Percentiles rank a stretch among this genome's conserved stretches.
Evolutionary conservation across 164 flowering plant species (phyloP).

Genomic region (Cinnamomum micranthum): DNA sequence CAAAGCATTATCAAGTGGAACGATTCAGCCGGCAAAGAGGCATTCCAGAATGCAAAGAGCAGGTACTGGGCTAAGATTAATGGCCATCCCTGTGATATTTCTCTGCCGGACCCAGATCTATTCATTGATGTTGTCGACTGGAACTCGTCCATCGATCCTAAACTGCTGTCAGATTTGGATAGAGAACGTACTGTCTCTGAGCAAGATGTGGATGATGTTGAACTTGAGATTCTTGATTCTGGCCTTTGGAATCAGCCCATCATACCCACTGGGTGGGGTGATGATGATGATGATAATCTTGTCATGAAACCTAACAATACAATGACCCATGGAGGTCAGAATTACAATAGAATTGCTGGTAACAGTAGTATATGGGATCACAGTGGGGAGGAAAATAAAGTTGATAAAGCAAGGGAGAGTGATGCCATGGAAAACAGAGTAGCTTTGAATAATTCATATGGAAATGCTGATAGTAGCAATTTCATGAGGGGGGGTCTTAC

Average conservation of each 20-base stretch:
- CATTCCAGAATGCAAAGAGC: conserved; percentile 55
- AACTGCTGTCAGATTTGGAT: conserved; percentile 43
- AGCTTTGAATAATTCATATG: conserved; percentile 18
- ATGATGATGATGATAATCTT: not conserved
- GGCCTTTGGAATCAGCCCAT: conserved; percentile 12
- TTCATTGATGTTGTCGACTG: conserved; percentile 63
- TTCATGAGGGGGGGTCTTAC: no score
- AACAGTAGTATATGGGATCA: not conserved
- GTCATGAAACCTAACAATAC: not conserved
- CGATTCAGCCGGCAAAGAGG: conserved; percentile 72
- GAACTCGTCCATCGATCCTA: conserved; percentile 40
- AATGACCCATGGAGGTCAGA: not conserved
- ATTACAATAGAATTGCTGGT: conserved; percentile 6
- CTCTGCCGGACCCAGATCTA: conserved; percentile 54
- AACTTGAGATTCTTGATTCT: not conserved
- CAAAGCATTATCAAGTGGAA: conserved; percentile 53
- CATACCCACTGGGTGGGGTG: conserved; percentile 33
- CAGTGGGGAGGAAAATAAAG: not conserved
- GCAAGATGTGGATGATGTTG: conserved; percentile 1
- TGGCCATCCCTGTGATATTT: conserved; percentile 33
- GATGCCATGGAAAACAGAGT: not conserved
- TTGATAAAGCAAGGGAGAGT: no score
- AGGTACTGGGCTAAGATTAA: conserved; percentile 56
- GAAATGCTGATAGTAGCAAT: not conserved
- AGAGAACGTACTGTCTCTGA: conserved; percentile 13